Evolutionary conservation across 75 land plant genomes (phyloP).

Genomic region (Sequoiadendron giganteum): DNA sequence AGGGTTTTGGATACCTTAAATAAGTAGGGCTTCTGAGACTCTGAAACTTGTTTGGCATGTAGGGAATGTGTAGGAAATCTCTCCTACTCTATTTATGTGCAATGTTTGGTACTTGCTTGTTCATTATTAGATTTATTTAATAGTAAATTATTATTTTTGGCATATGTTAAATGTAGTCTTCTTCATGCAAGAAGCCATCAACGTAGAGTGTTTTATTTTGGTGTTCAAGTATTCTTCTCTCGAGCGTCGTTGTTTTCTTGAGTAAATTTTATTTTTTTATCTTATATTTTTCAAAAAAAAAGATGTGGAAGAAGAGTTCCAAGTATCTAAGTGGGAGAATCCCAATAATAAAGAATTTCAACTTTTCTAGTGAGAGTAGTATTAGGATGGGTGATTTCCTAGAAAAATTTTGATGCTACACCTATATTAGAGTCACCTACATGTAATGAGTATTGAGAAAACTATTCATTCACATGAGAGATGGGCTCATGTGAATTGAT

Average conservation of each 20-base stretch:
- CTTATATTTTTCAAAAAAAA: constrained; percentile 16
- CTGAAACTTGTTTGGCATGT: constrained; percentile 5
- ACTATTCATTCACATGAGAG: no score
- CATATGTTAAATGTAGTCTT: constrained; percentile 78
- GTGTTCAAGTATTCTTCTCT: background rate
- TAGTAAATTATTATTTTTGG: constrained; percentile 91
- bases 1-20: no score
- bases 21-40: no score
- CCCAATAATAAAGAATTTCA: constrained; percentile 26
- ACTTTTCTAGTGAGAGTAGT: background rate
- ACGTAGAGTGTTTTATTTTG: constrained; percentile 31
- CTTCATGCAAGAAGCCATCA: constrained; percentile 85
- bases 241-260: background rate
- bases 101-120: constrained; percentile 60
- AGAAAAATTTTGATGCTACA: no score
- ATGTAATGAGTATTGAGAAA: no score
- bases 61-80: no score
- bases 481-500: no score
- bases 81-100: no score
- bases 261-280: background rate
- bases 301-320: constrained; percentile 69
- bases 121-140: constrained; percentile 81
- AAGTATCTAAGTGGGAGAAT: constrained; percentile 41
- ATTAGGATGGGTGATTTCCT: no score
- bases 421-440: no score